Base-by-base conservation (phyloP, 2,329 filamentous ascomycete genomes). In the Nigrospora osmanthi region DNA sequence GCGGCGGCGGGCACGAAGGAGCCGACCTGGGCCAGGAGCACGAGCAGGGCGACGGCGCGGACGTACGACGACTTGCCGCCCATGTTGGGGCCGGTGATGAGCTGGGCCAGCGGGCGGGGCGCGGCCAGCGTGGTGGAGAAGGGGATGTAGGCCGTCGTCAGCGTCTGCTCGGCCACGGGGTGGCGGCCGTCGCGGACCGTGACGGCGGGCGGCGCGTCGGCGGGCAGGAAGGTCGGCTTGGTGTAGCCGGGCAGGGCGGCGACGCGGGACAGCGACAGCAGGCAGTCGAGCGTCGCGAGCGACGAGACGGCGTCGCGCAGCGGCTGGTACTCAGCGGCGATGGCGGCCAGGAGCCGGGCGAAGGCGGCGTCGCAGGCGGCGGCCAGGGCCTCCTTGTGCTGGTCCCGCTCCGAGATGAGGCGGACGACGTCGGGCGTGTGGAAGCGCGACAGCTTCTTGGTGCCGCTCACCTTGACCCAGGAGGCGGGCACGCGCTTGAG, bases 1-100 rank as follows among this genome's bases (percentile, higher is more conserved):
- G 80, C 74, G 28, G 76, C 73, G 17, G 91, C 91, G 2, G 93
- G 93, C 1, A 98, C 89, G 63, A 90, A 98, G 34, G 87, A 94
- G 42, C 93, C 93, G 51, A 96, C 85, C 61, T 98, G 93, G 9
- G 89, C 89, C 71, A 98, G 90, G 57, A 98, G 90, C 40, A 86
- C 80, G 50, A 97, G 89, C 7, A 98, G 80, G 11, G 93, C 91
- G 38, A 95, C 82, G 53, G 90, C 87, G 43, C 93, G 88, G 17
- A 98, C 91, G 63, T 95, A 98, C 47, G 86, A 93, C n/a, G 89
- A 95, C 62, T 98, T 98, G 46, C 93, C 93, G 57, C 93, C 93
- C 93, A 98, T 98, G 69, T 98, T 98, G 30, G 93, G 93, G 0
- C 93, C 93, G 0, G 93, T 98, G 56, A 98, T 84, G 45, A 97